Base-by-base conservation (phyloP, 225 moss, liverwort and hornwort species). In the Sphagnum contortum region DNA sequence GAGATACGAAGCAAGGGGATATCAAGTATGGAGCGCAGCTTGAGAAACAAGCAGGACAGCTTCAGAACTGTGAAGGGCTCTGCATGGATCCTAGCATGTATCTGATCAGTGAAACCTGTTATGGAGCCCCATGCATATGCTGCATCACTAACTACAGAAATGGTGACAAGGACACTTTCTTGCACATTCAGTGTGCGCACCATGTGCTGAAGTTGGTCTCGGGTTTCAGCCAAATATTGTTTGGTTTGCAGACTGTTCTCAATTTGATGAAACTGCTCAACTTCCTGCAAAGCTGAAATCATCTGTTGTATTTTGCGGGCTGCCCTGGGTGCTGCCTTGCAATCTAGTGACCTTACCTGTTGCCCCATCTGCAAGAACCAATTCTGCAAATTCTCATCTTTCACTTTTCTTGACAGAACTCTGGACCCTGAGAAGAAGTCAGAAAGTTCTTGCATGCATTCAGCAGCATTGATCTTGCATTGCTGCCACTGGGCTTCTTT, bases 241-340 rank as follows among this genome's bases (percentile, higher is more conserved):
- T 93, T 93, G 51, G 86, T 88, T 70, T 99, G 98, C 64, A 93
- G 85, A 71, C 98, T 99, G 62, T 86, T 86, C 75, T 99, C 93
- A 60, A 99, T 93, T 83, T 99, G 98, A 77, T 99, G 98, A 70
- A 93, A 99, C 67, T 93, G 98, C 76, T 99, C 98, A 48, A 99
- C 98, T 80, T 99, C 93, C 76, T 89, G 83, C 66, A 99, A 67
- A 3, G 98, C 98, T 64, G 91, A 65, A 66, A 93, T 86, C 77
- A 93, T 88, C 71, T 91, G 91, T 61, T 99, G 93, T 68, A 99
- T 88, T 75, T 89, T 99, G 53, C 91, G 87, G 63, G 87, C 91
- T 46, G 87, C 86, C 50, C 84, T 84, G 3, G 85, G 75, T 60
- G 91, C 82, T 78, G 93, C 98, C 75, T 75, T 73, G 66, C 82